Percentiles rank a stretch among this genome's conserved stretches.
phyloP scores from a whole-genome alignment of 2,329 filamentous ascomycete species.

The Clonostachys solani region DNA sequence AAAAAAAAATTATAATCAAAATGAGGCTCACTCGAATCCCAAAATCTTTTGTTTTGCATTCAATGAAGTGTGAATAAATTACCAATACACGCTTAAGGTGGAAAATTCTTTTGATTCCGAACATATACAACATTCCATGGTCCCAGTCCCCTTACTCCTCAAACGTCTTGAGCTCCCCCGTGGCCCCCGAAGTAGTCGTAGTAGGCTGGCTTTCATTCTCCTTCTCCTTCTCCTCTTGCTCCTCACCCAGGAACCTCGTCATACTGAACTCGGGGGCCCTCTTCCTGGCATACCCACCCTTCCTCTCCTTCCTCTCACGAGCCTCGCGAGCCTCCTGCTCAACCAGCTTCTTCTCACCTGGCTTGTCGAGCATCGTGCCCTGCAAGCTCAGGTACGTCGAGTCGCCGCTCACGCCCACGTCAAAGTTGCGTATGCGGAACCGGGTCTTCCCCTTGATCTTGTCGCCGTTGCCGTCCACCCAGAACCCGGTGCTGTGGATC shows the following conservation, averaged over 20 bases:
- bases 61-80: too few species aligned
- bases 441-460: slow-evolving; percentile 66
- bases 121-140: too few species aligned
- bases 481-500: slow-evolving; percentile 63
- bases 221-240: slow-evolving; percentile 29
- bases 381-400: slow-evolving; percentile 82
- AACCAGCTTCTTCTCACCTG: slow-evolving; percentile 57
- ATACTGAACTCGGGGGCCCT: slow-evolving; percentile 49
- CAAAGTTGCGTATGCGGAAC: slow-evolving; percentile 82
- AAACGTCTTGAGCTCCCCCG: too few species aligned
- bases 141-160: too few species aligned
- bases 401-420: slow-evolving; percentile 70
- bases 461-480: slow-evolving; percentile 66
- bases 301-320: slow-evolving; percentile 26
- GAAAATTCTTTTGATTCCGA: too few species aligned
- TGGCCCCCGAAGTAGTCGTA: too few species aligned
- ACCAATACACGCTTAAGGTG: too few species aligned
- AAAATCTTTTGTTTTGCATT: too few species aligned
- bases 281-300: slow-evolving; percentile 20
- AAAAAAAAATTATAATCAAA: too few species aligned
- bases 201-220: too few species aligned
- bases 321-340: slow-evolving; percentile 37
- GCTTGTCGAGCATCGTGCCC: slow-evolving; percentile 74
- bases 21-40: too few species aligned
- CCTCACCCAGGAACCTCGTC: slow-evolving; percentile 47